Evolutionary conservation across 495 filamentous ascomycete species (phyloP), one percentile per base, ranked within the genome.

Genomic region (Letharia columbiana): DNA sequence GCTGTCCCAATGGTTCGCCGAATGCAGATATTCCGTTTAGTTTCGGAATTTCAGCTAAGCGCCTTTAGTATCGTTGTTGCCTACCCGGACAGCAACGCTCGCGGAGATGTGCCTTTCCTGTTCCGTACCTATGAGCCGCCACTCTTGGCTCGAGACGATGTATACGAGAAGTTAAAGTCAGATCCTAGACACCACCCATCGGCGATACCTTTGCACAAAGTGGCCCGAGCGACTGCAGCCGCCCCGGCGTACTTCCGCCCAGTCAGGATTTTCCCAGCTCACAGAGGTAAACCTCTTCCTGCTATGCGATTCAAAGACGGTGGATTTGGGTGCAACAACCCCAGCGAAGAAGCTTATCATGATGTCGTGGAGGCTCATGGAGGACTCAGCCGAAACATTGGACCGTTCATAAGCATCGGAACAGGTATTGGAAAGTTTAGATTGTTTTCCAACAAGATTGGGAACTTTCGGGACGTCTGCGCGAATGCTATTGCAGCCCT

Each of bases 181-280:
- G 72, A 72, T 49, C 57, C 70, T 52, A 71, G 71, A 23, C 64
- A 75, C 54, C 77, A 73, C 64, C 72, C 72, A 69, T 73, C 74
- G 67, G 12, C 54, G 4, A 37, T 57, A 35, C 54, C 54, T 20
- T 57, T 57, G 54, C 82, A 79, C 76, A 66, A 79, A 67, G 78
- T 81, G 2, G 81, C 79, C 1, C 73, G 81, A n/a, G 81, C 81
- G 6, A 82, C 81, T 1, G 78, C 75, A 4, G 81, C 80, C 1
- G 81, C 81, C 3, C 77, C 80, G 3, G 77, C 80, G 56, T 82
- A 78, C 69, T 83, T 82, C 69, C 73, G 79, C 37, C 63, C 72
- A 0, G 69, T 75, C 39, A 63, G 45, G 33, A 64, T 65, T 23
- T 7, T 57, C 15, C 64, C 69, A 35, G 40, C 33, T n/a, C 41